Evolutionary conservation across 768 basidiomycete species (phyloP), one percentile per base, ranked within the genome.

Genomic region (Agrocybe praecox): DNA sequence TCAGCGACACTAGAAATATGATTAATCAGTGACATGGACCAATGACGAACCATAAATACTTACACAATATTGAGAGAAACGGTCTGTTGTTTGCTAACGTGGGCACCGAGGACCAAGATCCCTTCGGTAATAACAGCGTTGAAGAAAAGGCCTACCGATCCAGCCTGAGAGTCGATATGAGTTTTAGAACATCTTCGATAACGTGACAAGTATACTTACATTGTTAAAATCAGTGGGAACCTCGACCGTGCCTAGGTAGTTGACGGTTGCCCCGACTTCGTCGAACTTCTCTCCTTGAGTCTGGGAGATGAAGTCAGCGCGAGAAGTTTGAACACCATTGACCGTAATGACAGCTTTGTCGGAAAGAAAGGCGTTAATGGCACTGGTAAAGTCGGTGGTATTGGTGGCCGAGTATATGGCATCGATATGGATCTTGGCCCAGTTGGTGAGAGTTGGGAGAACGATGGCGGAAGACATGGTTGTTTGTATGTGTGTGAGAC

Each of bases 351-450:
- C 64, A 24, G 69, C 73, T 15, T 76, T 21, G 32, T 65, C 26
- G 8, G 76, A 71, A 55, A 83, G 64, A 55, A 79, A 77, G 1
- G 55, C 64, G 33, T 81, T 73, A 65, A 82, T 78, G 0, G 74
- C 71, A 17, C 56, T 29, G 49, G 73, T 55, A 56, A 80, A 78
- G 14, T 65, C 70, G 0, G 56, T 53, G 22, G 64, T 34, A 4
- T 69, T 75, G 33, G 74, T 76, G 6, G 80, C 75, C 54, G 71
- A 58, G 59, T 78, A 68, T 44, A 83, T 52, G 22, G 73, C 59
- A 3, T 67, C 65, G 52, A 83, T 48, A 59, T 64, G 76, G 49
- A 68, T 63, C 60, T 80, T 58, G 12, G 77, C 73, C 77, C 77
- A 82, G 36, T 65, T 62, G 19, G 71, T 69, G 57, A 82, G 80